These are phyloP conservation scores for Globisporangium parvum DNA, from an alignment of 352 stramenopile species.

Conservation along the genomic window DNA sequence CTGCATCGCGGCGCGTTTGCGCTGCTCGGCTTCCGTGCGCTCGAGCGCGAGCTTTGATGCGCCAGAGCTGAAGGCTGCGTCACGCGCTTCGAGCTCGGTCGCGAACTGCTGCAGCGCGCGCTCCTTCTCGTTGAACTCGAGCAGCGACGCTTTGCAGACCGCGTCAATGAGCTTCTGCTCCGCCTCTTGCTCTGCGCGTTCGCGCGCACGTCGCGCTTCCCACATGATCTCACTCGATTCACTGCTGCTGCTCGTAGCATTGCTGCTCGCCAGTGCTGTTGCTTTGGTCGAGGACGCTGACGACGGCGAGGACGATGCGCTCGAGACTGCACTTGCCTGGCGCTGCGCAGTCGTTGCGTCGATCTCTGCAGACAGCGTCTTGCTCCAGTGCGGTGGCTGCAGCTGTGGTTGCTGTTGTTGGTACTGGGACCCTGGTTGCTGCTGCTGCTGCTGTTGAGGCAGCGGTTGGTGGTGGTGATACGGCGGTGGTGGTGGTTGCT, in stretches of 20 bases:
- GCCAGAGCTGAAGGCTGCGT: constrained; percentile 23
- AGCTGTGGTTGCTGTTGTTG: background rate
- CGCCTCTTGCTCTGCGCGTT: constrained; percentile 47
- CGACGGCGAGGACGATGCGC: too few relatives aligned
- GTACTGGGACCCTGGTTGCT: background rate
- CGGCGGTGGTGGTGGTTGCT: background rate
- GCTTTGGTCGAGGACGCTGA: too few relatives aligned
- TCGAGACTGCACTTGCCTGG: background rate
- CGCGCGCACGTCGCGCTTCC: constrained; percentile 43
- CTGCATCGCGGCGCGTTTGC: constrained; percentile 68
- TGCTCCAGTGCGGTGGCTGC: constrained; percentile 8
- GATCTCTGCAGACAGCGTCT: constrained; percentile 23
- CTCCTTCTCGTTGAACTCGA: constrained; percentile 68
- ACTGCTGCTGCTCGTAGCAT: constrained; percentile 4
- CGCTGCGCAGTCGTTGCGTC: constrained; percentile 5
- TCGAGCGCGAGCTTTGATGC: constrained; percentile 30
- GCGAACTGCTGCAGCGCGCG: constrained; percentile 53
- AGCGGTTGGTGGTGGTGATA: too few relatives aligned
- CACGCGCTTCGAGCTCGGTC: constrained; percentile 25
- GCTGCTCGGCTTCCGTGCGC: constrained; percentile 39
- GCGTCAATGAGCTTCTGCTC: constrained; percentile 76
- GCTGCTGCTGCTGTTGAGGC: constrained; percentile 2
- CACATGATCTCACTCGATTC: constrained; percentile 47
- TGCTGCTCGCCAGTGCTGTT: constrained; percentile 1
- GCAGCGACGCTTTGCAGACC: constrained; percentile 69